Evolutionary conservation across 495 filamentous ascomycete genomes (phyloP), one percentile per base, ranked within the genome.

Genomic region (Neurospora tetraspora): DNA sequence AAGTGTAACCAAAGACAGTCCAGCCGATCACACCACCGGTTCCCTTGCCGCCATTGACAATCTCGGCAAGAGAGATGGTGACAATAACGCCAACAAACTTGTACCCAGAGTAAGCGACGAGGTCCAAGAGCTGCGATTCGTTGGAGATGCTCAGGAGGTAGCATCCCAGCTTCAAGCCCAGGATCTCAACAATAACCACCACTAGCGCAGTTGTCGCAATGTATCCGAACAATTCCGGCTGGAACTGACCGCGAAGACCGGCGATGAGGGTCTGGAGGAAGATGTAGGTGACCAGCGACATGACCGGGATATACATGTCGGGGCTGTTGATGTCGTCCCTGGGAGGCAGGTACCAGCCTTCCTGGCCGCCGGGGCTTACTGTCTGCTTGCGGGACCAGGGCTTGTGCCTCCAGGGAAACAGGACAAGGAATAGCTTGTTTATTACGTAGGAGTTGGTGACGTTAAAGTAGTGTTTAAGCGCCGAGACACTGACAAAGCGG

Each of bases 221-320:
- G 74, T 91, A 89, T 7, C 95, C 96, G 37, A 99, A 86, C 69
- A 98, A 86, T 78, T 98, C 94, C 0, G 96, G 96, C 73, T 97
- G 91, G 83, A 99, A 99, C 73, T 91, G 86, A 4, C 96, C 96
- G n/a, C 91, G 88, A 69, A 99, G 87, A 16, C 96, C 96, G 37
- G 96, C 94, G 72, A 98, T 85, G 39, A 98, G 85, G 4, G 94
- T 93, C 31, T 91, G 93, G 16, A 99, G 86, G 27, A 98, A 92
- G 76, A 98, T 96, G 83, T 99, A 99, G 27, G 96, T 99, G 65
- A 98, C 93, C 70, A 99, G 85, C 5, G 96, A 94, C 91, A 94
- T 94, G 76, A 91, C 86, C 38, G 96, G 96, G 75, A 99, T 98
- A 86, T 99, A 99, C 93, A 98, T 97, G 83, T 99, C 96, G 6